Evolutionary conservation across 352 stramenopile species (phyloP).

Genomic region (Phytopythium sindhum): DNA sequence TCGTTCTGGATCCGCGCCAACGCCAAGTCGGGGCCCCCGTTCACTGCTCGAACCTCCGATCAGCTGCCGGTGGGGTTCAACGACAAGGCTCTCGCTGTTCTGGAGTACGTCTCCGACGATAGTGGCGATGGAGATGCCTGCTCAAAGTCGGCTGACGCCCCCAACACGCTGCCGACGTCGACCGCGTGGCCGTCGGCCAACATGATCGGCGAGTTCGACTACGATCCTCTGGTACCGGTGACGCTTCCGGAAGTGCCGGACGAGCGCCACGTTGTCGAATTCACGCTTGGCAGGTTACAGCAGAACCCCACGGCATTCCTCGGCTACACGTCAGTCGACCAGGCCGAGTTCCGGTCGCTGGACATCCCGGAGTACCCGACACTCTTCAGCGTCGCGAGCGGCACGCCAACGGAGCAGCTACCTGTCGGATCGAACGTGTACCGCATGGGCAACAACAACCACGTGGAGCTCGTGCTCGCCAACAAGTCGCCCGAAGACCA

Average conservation of each 20-base stretch:
- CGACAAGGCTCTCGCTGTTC: conserved; percentile 30
- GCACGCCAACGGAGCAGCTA: conserved; percentile 21
- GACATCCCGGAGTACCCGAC: conserved; percentile 21
- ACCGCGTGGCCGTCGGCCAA: conserved; percentile 20
- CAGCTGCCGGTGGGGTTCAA: conserved; percentile 33
- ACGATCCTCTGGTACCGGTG: conserved; percentile 13
- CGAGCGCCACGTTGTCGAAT: conserved; percentile 30
- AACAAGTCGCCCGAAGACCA: conserved; percentile 40
- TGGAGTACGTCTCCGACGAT: conserved; percentile 23
- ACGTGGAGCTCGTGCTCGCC: conserved; percentile 38
- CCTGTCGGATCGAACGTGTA: conserved; percentile 26
- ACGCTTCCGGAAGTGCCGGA: conserved; percentile 17
- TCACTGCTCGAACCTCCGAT: conserved; percentile 20
- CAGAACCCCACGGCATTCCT: conserved; percentile 20
- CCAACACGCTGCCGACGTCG: conserved; percentile 17
- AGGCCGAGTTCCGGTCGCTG: conserved; percentile 20
- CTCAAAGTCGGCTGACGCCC: neutral
- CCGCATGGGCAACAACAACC: conserved; percentile 22
- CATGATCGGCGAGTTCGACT: conserved; percentile 36
- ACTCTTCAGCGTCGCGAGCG: conserved; percentile 32
- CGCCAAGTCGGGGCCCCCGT: conserved; percentile 24
- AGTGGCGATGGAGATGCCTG: conserved; percentile 1
- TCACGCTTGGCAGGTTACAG: conserved; percentile 16
- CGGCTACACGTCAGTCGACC: conserved; percentile 28
- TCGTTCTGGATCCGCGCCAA: conserved; percentile 32